Base-by-base conservation (phyloP, 2,329 filamentous ascomycete species). In the Cytospora paraplurivora region DNA sequence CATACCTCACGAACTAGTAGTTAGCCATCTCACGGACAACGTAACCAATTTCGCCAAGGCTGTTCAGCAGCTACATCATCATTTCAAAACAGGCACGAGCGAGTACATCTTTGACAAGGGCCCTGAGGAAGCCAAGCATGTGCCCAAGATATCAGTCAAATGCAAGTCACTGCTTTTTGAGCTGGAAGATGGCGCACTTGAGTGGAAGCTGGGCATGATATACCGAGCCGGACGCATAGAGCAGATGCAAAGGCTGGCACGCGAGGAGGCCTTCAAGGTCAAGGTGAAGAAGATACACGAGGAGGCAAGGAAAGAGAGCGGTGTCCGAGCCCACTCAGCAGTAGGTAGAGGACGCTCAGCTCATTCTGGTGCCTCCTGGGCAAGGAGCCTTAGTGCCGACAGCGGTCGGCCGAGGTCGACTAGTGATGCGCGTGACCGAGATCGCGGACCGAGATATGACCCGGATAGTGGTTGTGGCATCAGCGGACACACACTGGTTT, bases 131-230 rank as follows among this genome's bases (percentile, higher is more conserved):
- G 92, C 96, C 0, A 98, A 96, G 74, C 81, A 86, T 53, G 88
- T 99, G 0, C 95, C 95, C 1, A 94, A 91, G 72, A 81, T 99
- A 27, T 94, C 93, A 0, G 69, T 99, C 11, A 87, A 93, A 58
- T 90, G 89, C 61, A 90, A 91, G 70, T 91, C 90, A 6, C 81
- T 99, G 32, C 78, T 97, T 2, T 94, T 99, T 64, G 94, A 98
- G 72, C 82, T 99, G 41, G 95, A 99, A 76, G 95, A 99, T 73
- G 94, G 95, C 56, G 89, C 92, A 0, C 99, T 99, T 71, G 95
- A 99, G 74, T 99, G 93, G 91, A 98, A 97, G 73, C 81, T 99
- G 11, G 92, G 93, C 17, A 88, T 93, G 72, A 99, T 99, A 58
- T 99, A 98, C 74, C 88, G 94, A 37, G 87, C 92, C 53, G 95